Evolutionary conservation across 768 basidiomycete species (phyloP).

Genomic region (Xerocomus brunneocitrinus): DNA sequence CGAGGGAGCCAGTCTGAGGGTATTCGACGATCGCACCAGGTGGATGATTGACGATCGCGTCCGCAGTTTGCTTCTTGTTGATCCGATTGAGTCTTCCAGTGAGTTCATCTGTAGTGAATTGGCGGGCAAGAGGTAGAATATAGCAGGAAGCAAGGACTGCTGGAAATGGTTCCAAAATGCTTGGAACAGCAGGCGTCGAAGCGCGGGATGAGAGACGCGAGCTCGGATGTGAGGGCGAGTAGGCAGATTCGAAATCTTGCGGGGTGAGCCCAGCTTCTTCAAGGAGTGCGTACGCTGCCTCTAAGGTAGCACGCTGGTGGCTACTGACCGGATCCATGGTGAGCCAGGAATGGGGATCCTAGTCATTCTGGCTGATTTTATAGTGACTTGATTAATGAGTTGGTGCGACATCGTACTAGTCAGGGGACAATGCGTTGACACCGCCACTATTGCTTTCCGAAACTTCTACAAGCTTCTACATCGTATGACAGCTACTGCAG

Average conservation of each 20-base stretch:
- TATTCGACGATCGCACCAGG: neutral
- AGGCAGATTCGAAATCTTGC: neutral
- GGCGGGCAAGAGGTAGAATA: neutral
- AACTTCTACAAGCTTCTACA: too few species aligned
- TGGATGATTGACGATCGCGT: neutral
- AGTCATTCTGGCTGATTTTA: too few species aligned
- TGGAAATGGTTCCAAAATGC: neutral
- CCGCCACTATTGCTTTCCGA: too few species aligned
- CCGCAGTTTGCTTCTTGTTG: neutral
- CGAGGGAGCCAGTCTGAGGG: neutral
- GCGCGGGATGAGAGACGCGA: neutral
- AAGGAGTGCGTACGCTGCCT: neutral
- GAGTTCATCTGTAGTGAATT: neutral
- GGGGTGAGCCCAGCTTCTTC: conserved; percentile 1
- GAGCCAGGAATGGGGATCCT: too few species aligned
- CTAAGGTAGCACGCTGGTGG: neutral
- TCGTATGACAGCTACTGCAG: too few species aligned
- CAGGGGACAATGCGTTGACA: too few species aligned
- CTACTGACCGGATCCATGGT: neutral
- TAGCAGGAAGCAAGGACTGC: neutral
- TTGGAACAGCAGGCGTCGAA: neutral
- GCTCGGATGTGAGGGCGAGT: neutral
- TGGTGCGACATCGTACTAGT: too few species aligned
- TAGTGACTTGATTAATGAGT: too few species aligned
- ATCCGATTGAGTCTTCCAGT: neutral